These are phyloP conservation scores for Fusarium transvaalense DNA, from an alignment of 2,329 filamentous ascomycete species.

Conservation along the genomic window DNA sequence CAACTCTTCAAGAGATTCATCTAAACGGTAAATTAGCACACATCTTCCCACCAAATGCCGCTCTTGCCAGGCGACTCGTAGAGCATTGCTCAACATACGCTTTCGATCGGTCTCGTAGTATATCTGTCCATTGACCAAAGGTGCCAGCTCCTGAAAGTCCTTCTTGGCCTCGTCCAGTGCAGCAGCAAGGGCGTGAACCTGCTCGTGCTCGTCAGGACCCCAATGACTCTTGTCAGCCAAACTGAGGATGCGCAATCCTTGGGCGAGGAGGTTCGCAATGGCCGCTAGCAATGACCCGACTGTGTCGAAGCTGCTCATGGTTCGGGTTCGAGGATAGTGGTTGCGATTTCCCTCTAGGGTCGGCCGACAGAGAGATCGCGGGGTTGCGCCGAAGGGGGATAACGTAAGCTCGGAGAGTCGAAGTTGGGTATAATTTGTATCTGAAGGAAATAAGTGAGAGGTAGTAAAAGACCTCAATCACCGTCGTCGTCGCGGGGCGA, in stretches of 20 bases:
- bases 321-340: conserved; percentile 38
- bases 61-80: background rate
- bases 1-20: conserved; percentile 66
- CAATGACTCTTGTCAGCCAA: conserved; percentile 70
- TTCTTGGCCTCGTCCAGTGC: conserved; percentile 70
- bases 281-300: conserved; percentile 70
- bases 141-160: conserved; percentile 70
- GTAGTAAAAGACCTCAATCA: conserved; percentile 29
- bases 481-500: conserved; percentile 49
- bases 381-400: conserved; percentile 32
- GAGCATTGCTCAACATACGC: conserved; percentile 50
- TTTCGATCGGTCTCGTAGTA: conserved; percentile 70
- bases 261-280: conserved; percentile 67
- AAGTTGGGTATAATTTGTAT: conserved; percentile 11
- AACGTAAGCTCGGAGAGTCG: conserved; percentile 21
- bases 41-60: background rate
- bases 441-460: conserved; percentile 5
- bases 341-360: conserved; percentile 26
- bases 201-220: conserved; percentile 71
- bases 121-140: conserved; percentile 66
- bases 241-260: conserved; percentile 66
- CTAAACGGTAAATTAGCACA: conserved; percentile 51
- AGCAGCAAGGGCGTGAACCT: conserved; percentile 66
- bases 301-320: conserved; percentile 61
- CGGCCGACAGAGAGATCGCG: conserved; percentile 18